Evolutionary conservation across 1,139 yeast genomes (phyloP), one percentile per base, ranked within the genome.

Genomic region (Debaryomyces nepalensis): DNA sequence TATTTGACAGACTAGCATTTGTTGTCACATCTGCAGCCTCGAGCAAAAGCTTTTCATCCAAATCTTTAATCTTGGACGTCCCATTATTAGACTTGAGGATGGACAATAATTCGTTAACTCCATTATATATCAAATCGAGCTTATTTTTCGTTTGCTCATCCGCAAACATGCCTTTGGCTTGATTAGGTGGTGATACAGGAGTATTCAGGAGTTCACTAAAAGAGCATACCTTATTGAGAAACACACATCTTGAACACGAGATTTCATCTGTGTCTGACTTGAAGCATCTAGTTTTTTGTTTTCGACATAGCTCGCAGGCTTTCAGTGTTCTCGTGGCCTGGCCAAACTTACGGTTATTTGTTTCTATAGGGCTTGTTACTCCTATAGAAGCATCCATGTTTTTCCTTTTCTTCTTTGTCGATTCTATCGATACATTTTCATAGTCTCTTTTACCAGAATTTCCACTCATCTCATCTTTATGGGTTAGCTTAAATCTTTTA

Each of bases 211-310:
- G 15, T 51, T 51, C 46, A 16, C 68, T 72, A 45, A 83, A 76
- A 6, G 86, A 80, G 53, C 89, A 83, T 9, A 59, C 57, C 29
- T 69, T 59, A 18, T 69, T 73, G 39, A 82, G 55, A 15, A 81
- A 78, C 3, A 69, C 56, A 50, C 89, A 83, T 24, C 88, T 58
- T 29, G 82, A 60, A 58, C 89, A 83, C 4, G 79, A 67, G 11
- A 64, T 54, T 2, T 77, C 64, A 37, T 64, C 63, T 7, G 69
- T 73, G 14, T 70, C 62, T 1, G 80, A 68, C 36, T 81, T 67
- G 49, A 82, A 73, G 52, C 89, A 83, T 42, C 86, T 59, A 1
- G 87, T 81, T 59, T 83, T 83, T 54, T 79, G 86, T 47, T 65
- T 72, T 27, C 88, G 65, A 54, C 89, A 83, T 16, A 68, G 59